phyloP scores from a whole-genome alignment of 164 flowering plant genomes.

The Santalum album region DNA sequence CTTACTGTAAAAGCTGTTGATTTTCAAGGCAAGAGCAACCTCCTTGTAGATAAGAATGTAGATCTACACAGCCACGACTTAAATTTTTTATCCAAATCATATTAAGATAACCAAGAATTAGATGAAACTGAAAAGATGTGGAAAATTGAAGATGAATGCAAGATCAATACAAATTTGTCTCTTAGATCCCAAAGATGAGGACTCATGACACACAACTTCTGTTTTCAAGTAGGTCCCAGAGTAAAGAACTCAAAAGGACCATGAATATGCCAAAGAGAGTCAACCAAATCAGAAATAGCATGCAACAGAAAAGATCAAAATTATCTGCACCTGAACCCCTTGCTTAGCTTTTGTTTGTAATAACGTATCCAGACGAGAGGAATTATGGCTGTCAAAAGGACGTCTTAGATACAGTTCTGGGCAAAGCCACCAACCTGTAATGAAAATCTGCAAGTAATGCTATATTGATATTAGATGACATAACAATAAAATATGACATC shows the following conservation, averaged over 20 bases:
- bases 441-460: neutral
- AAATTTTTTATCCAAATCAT: neutral
- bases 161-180: no score
- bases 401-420: constrained; percentile 4
- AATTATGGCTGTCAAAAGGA: neutral
- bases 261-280: neutral
- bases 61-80: neutral
- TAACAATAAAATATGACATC: neutral
- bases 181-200: no score
- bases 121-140: no score
- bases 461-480: neutral
- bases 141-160: no score
- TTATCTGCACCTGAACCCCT: constrained; percentile 4
- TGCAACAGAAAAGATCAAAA: neutral
- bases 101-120: neutral
- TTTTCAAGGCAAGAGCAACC: constrained; percentile 7
- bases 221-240: no score
- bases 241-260: no score
- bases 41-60: constrained; percentile 7
- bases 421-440: constrained; percentile 5
- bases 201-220: no score
- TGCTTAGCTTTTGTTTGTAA: constrained; percentile 2
- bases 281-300: neutral
- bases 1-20: constrained; percentile 1
- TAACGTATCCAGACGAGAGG: constrained; percentile 1